These are phyloP conservation scores for Dionaea muscipula DNA, from an alignment of 179 eudicot genomes.

Conservation along the genomic window DNA sequence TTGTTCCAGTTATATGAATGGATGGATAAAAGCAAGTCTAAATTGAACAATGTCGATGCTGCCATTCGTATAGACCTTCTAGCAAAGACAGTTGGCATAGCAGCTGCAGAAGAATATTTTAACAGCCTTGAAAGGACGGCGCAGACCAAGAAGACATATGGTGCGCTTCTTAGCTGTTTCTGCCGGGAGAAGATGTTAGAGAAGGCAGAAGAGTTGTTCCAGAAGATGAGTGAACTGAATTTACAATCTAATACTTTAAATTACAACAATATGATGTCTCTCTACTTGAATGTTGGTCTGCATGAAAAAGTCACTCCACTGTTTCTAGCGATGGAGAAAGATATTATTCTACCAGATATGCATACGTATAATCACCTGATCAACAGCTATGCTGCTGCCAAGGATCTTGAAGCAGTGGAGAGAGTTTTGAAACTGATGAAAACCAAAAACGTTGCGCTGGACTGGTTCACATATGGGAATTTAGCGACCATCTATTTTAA, in stretches of 20 bases:
- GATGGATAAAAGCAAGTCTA: slow-evolving; percentile 25
- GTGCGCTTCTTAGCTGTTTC: slow-evolving; percentile 43
- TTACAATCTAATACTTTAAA: slow-evolving; percentile 17
- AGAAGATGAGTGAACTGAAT: slow-evolving; percentile 26
- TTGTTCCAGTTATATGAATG: slow-evolving; percentile 33
- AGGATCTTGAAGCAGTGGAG: slow-evolving; percentile 32
- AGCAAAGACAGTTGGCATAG: slow-evolving; percentile 27
- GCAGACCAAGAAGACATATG: slow-evolving; percentile 36
- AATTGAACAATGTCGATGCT: slow-evolving; percentile 26
- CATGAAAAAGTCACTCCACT: slow-evolving; percentile 29
- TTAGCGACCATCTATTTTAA: slow-evolving; percentile 31
- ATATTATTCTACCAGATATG: slow-evolving; percentile 13
- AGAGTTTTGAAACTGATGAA: slow-evolving; percentile 29
- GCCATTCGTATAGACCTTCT: slow-evolving; percentile 41
- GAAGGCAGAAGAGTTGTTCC: slow-evolving; percentile 28
- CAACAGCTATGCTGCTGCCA: slow-evolving; percentile 25
- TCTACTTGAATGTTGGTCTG: slow-evolving; percentile 20
- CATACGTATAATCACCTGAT: slow-evolving; percentile 29
- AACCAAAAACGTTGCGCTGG: slow-evolving; percentile 11
- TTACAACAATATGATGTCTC: slow-evolving; percentile 35
- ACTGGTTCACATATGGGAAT: slow-evolving; percentile 37
- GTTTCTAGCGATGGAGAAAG: slow-evolving; percentile 33
- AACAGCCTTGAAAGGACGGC: slow-evolving; percentile 20
- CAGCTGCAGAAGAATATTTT: slow-evolving; percentile 36
- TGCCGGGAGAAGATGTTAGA: slow-evolving; percentile 32